A percentile compares a stretch with the other conserved stretches of the same genome.
Conservation (phyloP, 2,329 filamentous ascomycete genomes). For the Cladosporium colombiae region DNA sequence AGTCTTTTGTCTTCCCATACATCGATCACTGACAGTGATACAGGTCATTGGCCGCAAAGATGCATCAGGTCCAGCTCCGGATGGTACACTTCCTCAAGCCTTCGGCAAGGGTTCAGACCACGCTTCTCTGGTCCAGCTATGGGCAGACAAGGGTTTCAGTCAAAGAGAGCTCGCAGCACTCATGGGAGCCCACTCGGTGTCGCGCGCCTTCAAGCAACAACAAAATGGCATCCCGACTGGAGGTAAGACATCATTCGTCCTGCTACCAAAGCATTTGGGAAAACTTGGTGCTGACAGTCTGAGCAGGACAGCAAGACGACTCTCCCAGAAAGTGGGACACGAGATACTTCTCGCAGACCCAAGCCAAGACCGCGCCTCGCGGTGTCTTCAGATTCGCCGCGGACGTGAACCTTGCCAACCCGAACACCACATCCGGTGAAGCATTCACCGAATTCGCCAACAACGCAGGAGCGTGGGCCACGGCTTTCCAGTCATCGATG, state of each 20-base stretch:
- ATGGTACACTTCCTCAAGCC: conserved; percentile 49
- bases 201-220: conserved; percentile 45
- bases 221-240: conserved; percentile 34
- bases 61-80: conserved; percentile 42
- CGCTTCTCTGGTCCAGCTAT: conserved; percentile 49
- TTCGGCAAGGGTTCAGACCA: conserved; percentile 39
- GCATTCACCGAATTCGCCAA: conserved; percentile 38
- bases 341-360: conserved; percentile 47
- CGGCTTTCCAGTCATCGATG: conserved; percentile 26
- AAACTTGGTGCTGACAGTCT: background rate
- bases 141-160: conserved; percentile 53
- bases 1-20: background rate
- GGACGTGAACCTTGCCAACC: conserved; percentile 33
- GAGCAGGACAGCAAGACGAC: conserved; percentile 45
- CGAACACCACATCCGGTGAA: conserved; percentile 31
- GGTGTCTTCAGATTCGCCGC: conserved; percentile 35
- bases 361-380: conserved; percentile 24
- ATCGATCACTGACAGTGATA: background rate
- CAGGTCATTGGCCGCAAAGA: conserved; percentile 53
- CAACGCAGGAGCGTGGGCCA: conserved; percentile 24
- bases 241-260: conserved; percentile 13
- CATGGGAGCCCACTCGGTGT: conserved; percentile 56
- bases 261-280: background rate
- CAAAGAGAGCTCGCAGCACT: conserved; percentile 55
- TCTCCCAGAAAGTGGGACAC: conserved; percentile 55